Conservation (phyloP, 805 yeast species). For the Saccharomyces mikatae region DNA sequence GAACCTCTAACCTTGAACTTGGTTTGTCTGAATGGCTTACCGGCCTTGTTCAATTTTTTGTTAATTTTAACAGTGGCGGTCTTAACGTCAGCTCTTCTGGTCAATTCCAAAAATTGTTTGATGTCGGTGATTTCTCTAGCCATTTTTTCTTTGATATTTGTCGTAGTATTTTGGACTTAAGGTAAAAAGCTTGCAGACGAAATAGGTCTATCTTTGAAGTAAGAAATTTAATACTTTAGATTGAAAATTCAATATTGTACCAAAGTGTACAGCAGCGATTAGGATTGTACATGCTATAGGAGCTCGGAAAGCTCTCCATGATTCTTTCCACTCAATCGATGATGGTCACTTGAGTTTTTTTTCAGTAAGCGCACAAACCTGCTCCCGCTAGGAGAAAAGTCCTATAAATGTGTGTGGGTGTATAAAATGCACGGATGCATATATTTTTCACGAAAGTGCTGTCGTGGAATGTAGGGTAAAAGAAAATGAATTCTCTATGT, state of each 20-base stretch:
- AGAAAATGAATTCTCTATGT: neutral
- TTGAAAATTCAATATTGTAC: neutral
- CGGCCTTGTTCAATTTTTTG: constrained; percentile 71
- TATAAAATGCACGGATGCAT: neutral
- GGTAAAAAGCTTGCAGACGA: neutral
- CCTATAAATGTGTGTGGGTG: neutral
- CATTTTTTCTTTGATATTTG: constrained; percentile 21
- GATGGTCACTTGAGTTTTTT: neutral
- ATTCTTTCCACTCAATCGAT: neutral
- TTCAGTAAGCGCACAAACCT: neutral
- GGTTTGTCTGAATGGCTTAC: constrained; percentile 85
- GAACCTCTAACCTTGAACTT: constrained; percentile 99
- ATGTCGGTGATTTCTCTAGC: constrained; percentile 83
- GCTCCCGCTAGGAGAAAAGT: neutral
- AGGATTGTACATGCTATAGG: neutral
- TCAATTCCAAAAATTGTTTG: constrained; percentile 93
- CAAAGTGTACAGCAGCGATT: neutral
- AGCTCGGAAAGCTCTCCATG: neutral
- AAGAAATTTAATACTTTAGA: neutral
- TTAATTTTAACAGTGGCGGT: constrained; percentile 91
- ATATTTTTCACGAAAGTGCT: neutral
- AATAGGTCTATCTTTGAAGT: neutral
- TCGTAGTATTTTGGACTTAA: neutral
- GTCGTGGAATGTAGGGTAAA: neutral
- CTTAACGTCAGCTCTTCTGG: constrained; percentile 92